Conservation (phyloP, 306 rosid species). For the Vigna nakashimae region DNA sequence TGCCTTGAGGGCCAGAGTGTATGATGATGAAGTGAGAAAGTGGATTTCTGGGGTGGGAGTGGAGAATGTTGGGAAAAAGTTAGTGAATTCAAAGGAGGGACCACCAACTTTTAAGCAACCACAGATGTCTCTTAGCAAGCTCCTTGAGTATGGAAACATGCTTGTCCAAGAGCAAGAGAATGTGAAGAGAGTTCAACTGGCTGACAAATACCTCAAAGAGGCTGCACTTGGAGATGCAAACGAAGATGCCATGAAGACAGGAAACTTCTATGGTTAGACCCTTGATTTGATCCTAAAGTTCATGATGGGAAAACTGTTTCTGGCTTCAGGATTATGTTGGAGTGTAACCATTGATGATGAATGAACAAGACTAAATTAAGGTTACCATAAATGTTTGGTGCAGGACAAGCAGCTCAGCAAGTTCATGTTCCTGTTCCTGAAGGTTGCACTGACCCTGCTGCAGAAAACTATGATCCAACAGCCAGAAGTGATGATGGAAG, state of each 20-base stretch:
- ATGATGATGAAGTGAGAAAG: slow-evolving; percentile 76
- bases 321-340: slow-evolving; percentile 40
- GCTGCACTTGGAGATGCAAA: slow-evolving; percentile 84
- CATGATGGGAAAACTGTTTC: slow-evolving; percentile 34
- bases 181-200: slow-evolving; percentile 80
- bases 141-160: slow-evolving; percentile 72
- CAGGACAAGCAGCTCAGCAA: slow-evolving; percentile 67
- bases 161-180: slow-evolving; percentile 79
- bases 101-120: slow-evolving; percentile 77
- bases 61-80: slow-evolving; percentile 61
- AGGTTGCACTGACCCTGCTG: slow-evolving; percentile 66
- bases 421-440: slow-evolving; percentile 64
- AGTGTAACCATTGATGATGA: slow-evolving; percentile 8
- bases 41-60: slow-evolving; percentile 70
- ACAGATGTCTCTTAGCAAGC: slow-evolving; percentile 55
- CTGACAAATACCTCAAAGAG: slow-evolving; percentile 71
- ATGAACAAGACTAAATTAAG: slow-evolving; percentile 35
- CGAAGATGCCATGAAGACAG: slow-evolving; percentile 59
- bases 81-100: slow-evolving; percentile 80
- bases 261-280: slow-evolving; percentile 66
- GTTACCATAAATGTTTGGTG: slow-evolving; percentile 53
- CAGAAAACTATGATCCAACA: slow-evolving; percentile 65
- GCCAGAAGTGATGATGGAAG: slow-evolving; percentile 63
- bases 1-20: slow-evolving; percentile 78
- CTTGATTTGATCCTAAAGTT: slow-evolving; percentile 41